Evolutionary conservation across 2,329 filamentous ascomycete genomes (phyloP), one percentile per base, ranked within the genome.

Genomic region (Ceratocystis papillata): DNA sequence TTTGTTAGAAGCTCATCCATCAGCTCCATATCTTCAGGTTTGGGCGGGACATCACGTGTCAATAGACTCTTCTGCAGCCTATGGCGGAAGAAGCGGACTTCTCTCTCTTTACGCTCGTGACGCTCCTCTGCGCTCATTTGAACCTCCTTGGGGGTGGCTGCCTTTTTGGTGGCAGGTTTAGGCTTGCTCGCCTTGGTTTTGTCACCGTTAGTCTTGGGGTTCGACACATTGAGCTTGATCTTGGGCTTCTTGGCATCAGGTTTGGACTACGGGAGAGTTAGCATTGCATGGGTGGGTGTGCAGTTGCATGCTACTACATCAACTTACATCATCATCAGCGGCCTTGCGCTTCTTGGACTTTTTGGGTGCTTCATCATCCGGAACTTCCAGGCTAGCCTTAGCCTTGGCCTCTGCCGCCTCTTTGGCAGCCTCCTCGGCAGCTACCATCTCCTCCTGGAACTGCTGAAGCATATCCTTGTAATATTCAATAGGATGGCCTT

Each of bases 1-100:
- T 95, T 90, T 37, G 81, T 82, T 67, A 95, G 80, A 72, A 86
- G 90, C 20, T 89, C 87, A 3, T 86, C 86, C 87, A 94, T 91
- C 61, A 79, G 77, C 69, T 84, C 79, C 88, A 93, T 92, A 71
- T 93, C 89, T 6, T 91, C 86, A 71, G 90, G 89, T 75, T 92
- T 88, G n/a, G 93, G 92, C 62, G 87, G 83, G 70, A 89, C 84
- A 70, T 96, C 91, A 67, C 89, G 84, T 25, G 88, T 89, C 55
- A 99, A 81, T 71, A 99, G 91, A 0, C 92, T 92, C 75, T 96
- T 95, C 74, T 99, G 94, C 44, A 99, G 85, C 75, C 92, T 90
- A 77, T 99, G 93, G 69, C 94, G 88, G 48, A 96, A 83, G 75
- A 95, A 97, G 41, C 96, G 79, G n/a, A 99, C 90, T 71, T 89